Evolutionary conservation across 192 early-diverging fungal species (phyloP).

Genomic region (Irineochytrium annulatum): DNA sequence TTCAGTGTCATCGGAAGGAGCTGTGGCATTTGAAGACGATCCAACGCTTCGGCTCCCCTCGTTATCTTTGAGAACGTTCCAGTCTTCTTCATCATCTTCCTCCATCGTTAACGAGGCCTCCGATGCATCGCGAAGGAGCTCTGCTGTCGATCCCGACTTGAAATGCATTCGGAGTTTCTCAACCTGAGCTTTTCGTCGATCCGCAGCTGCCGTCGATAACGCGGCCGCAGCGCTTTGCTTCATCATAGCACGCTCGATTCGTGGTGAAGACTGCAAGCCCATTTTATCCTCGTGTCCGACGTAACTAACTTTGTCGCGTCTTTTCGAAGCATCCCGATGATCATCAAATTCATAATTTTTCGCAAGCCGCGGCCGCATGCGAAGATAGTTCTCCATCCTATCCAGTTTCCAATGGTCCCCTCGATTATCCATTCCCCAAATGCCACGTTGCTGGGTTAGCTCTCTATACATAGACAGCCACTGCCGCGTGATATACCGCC

Average conservation of each 20-base stretch:
- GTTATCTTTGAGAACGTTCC: conserved; percentile 36
- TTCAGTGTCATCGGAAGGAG: conserved; percentile 8
- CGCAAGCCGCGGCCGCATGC: conserved; percentile 38
- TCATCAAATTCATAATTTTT: conserved; percentile 45
- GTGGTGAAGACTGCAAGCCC: background rate
- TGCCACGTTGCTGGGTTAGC: conserved; percentile 37
- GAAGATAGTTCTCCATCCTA: conserved; percentile 30
- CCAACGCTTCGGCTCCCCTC: no score
- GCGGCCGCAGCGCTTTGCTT: background rate
- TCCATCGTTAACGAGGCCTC: conserved; percentile 8
- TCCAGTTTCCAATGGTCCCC: conserved; percentile 37
- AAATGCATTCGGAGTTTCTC: conserved; percentile 19
- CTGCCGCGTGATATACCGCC: conserved; percentile 12
- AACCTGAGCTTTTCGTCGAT: conserved; percentile 10
- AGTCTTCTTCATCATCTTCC: conserved; percentile 36
- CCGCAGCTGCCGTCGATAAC: background rate
- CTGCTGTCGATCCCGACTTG: conserved; percentile 10
- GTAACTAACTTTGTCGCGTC: conserved; percentile 31
- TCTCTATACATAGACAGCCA: conserved; percentile 24
- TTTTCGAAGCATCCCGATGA: conserved; percentile 34
- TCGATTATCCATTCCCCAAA: conserved; percentile 31
- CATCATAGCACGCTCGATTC: conserved; percentile 8
- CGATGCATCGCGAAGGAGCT: conserved; percentile 10
- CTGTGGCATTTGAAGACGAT: conserved; percentile 7
- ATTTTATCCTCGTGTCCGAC: conserved; percentile 7